These are phyloP conservation scores for Nakazawaea siamensis DNA, from an alignment of 805 yeast genomes.

Conservation along the genomic window DNA sequence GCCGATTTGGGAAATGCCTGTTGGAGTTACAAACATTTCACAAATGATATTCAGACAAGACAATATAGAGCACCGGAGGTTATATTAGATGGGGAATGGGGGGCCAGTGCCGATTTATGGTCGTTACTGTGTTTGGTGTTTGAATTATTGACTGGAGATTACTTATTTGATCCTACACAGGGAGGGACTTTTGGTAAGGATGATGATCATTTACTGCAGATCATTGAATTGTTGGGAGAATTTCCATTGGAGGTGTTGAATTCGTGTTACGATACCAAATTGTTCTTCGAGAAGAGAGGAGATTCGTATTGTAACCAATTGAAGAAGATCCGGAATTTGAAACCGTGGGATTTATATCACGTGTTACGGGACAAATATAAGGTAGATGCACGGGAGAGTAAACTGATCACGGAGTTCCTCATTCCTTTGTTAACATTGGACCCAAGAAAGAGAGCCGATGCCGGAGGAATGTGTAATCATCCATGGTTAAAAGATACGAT, in stretches of 20 bases:
- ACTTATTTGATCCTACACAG: conserved; percentile 50
- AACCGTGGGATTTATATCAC: conserved; percentile 81
- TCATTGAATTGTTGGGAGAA: conserved; percentile 37
- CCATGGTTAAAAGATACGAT: conserved; percentile 75
- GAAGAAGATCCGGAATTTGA: conserved; percentile 70
- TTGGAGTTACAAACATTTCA: conserved; percentile 53
- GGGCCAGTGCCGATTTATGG: conserved; percentile 57
- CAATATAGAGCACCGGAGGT: conserved; percentile 87
- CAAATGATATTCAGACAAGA: conserved; percentile 77
- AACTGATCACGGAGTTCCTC: conserved; percentile 66
- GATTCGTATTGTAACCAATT: conserved; percentile 20
- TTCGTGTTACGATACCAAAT: conserved; percentile 49
- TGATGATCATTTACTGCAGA: conserved; percentile 59
- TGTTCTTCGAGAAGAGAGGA: conserved; percentile 19
- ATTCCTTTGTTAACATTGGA: conserved; percentile 75
- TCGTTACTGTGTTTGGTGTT: conserved; percentile 50
- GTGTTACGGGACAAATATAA: conserved; percentile 85
- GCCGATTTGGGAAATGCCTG: conserved; percentile 71
- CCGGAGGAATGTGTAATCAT: conserved; percentile 90
- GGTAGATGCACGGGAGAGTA: conserved; percentile 58
- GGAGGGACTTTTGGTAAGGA: conserved; percentile 40
- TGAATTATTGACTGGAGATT: conserved; percentile 56
- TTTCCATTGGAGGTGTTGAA: conserved; percentile 49
- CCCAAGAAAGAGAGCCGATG: conserved; percentile 84
- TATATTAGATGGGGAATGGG: conserved; percentile 51